Evolutionary conservation across 805 yeast species (phyloP), one percentile per base, ranked within the genome.

Genomic region (Metschnikowia corniflorae): DNA sequence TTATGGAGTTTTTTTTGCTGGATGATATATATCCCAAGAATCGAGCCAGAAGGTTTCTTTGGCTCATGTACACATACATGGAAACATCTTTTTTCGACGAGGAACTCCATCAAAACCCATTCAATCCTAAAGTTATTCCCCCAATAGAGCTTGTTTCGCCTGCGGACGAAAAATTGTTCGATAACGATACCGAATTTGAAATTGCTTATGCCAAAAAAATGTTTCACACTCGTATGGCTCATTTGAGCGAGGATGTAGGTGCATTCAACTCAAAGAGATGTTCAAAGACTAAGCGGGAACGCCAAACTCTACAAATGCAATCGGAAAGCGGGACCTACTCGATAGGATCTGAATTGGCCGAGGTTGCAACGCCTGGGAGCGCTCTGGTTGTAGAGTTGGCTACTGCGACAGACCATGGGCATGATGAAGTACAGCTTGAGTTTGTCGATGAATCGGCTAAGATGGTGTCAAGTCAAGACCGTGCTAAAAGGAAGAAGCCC

Each of bases 1-100:
- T 87, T 48, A 80, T 80, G 65, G 93, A 85, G 50, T 72, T 89
- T 26, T 80, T 91, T 58, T 71, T 86, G 58, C 75, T 78, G 46
- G 60, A 78, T 2, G 63, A 68, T 3, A 71, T 78, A 26, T 73
- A 79, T 37, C 85, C 95, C 3, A 57, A 55, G 17, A 78, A 78
- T 39, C 73, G 96, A 43, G 86, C 86, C 2, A 63, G 71, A 35
- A 70, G 93, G 25, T 80, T 91, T 45, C 58, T 91, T 42, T 91
- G 97, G 97, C 62, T 91, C 24, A 52, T 86, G 28, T 89, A 86
- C 48, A 74, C 86, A 2, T 86, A 82, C 51, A 63, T 84, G 45
- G 96, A 91, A 54, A 84, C 96, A 0, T 71, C 75, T 40, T 67
- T 85, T 44, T 56, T 71, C 1, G 63, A 69, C 1, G 78, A 71